Evolutionary conservation across 1,139 yeast species (phyloP).

Genomic region (Nakaseomyces uthaithaninus): DNA sequence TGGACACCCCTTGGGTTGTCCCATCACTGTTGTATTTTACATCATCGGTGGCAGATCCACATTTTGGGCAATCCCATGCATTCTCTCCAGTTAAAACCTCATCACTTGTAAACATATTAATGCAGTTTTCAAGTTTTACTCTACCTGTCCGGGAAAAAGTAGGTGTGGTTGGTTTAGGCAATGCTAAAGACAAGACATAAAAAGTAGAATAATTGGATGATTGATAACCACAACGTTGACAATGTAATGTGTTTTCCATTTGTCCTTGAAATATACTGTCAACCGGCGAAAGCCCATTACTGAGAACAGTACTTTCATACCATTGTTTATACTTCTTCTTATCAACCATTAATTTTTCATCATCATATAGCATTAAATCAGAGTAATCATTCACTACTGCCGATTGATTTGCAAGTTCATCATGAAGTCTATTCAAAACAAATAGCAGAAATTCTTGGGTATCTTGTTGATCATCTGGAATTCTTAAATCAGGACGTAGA

Average conservation of each 20-base stretch:
- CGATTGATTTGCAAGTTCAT: conserved; percentile 45
- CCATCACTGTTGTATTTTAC: not conserved
- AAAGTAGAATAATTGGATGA: conserved; percentile 53
- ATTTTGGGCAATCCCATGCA: conserved; percentile 73
- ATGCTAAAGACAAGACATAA: conserved; percentile 59
- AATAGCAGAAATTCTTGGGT: conserved; percentile 68
- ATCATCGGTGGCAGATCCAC: conserved; percentile 35
- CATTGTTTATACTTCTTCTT: conserved; percentile 51
- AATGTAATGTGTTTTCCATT: conserved; percentile 52
- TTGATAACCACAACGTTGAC: conserved; percentile 55
- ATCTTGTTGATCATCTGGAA: conserved; percentile 71
- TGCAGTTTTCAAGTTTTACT: conserved; percentile 50
- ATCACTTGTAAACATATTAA: conserved; percentile 57
- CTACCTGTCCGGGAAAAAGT: conserved; percentile 31
- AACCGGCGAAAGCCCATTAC: conserved; percentile 59
- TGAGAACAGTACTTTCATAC: conserved; percentile 44
- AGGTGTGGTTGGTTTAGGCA: conserved; percentile 38
- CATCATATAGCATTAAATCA: conserved; percentile 33
- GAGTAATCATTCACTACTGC: conserved; percentile 36
- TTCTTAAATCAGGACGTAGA: conserved; percentile 55
- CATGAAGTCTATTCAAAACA: conserved; percentile 59
- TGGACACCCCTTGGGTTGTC: not conserved
- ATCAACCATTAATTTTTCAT: conserved; percentile 29
- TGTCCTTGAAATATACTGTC: conserved; percentile 61
- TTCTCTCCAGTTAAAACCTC: conserved; percentile 64